These are phyloP conservation scores for Phytophthora citricola DNA, from an alignment of 352 stramenopile species.

Conservation along the genomic window DNA sequence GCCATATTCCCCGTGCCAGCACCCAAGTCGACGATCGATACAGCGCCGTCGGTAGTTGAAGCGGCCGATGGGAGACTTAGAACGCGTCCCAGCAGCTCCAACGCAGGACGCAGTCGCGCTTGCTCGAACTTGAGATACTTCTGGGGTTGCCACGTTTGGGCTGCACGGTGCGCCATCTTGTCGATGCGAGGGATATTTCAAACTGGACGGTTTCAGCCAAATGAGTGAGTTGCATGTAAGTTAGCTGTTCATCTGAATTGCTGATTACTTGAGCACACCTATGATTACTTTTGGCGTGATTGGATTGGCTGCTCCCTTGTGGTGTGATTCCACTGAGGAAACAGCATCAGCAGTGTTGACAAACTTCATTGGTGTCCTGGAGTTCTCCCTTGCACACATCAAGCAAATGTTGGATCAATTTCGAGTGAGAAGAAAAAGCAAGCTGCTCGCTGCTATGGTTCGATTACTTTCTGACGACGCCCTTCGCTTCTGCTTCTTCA, in stretches of 20 bases:
- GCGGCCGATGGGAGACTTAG: conserved; percentile 18
- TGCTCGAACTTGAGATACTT: conserved; percentile 71
- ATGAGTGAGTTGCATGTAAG: no score
- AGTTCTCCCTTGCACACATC: no score
- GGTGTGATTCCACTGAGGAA: no score
- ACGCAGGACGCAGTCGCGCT: conserved; percentile 57
- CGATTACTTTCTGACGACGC: conserved; percentile 30
- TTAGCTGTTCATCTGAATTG: no score
- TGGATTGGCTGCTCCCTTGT: no score
- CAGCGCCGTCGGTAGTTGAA: conserved; percentile 6
- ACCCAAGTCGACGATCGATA: conserved; percentile 63
- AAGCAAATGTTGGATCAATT: no score
- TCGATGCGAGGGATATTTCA: neutral
- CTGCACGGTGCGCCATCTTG: conserved; percentile 18
- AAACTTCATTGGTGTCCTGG: no score
- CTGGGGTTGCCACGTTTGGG: conserved; percentile 55
- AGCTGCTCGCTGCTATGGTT: conserved; percentile 34
- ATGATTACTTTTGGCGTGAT: no score
- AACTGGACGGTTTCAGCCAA: no score
- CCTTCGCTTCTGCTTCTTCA: conserved; percentile 19
- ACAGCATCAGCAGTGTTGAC: no score
- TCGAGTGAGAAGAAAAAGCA: conserved; percentile 17
- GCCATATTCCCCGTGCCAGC: conserved; percentile 76
- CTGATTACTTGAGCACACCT: no score
- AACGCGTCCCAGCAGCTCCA: conserved; percentile 66